Evolutionary conservation across 1,284 basidiomycete species (phyloP), one percentile per base, ranked within the genome.

Genomic region (Crucibulum cyathiforme): DNA sequence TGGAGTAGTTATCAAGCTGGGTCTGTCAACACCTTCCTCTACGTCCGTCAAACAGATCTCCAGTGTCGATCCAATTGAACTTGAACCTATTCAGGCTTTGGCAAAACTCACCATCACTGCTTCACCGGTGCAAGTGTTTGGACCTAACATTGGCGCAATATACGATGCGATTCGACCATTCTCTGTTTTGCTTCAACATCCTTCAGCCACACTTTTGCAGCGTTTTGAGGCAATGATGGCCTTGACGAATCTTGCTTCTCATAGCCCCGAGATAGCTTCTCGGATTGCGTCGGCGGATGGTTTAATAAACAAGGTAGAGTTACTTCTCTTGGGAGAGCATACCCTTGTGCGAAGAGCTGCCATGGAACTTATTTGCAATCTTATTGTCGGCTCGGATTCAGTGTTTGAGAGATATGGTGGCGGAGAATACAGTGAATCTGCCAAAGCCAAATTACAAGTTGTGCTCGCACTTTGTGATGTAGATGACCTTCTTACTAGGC

Each of bases 151-250:
- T 41, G 89, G 90, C 2, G 86, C 87, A 2, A 82, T 92, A n/a
- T 86, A 90, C 67, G 93, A 96, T 71, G 88, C 89, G 5, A 88
- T 97, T 57, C 84, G 89, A 1, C 94, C 94, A 0, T 80, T 98
- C 50, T 85, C 90, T 1, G 73, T 86, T 36, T 79, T 96, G 56
- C 81, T 98, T 38, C 82, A 87, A 49, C 86, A 92, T 67, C 76
- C 87, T 0, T 81, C 85, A 0, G 85, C 94, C 1, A 87, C 77
- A 35, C 84, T 92, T 37, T 80, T 98, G 13, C 95, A 98, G 70
- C 85, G 85, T 48, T 99, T 99, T 70, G 97, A 99, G 74, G 88
- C 90, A 3, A 82, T 96, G 62, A 96, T 99, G 93, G 96, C 96
- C 1, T 83, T 99, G 52, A 99, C 97, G 5, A 99, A 99, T 72